These are phyloP conservation scores for Salix koriyanagi DNA, from an alignment of 345 rosid genomes.

Conservation along the genomic window DNA sequence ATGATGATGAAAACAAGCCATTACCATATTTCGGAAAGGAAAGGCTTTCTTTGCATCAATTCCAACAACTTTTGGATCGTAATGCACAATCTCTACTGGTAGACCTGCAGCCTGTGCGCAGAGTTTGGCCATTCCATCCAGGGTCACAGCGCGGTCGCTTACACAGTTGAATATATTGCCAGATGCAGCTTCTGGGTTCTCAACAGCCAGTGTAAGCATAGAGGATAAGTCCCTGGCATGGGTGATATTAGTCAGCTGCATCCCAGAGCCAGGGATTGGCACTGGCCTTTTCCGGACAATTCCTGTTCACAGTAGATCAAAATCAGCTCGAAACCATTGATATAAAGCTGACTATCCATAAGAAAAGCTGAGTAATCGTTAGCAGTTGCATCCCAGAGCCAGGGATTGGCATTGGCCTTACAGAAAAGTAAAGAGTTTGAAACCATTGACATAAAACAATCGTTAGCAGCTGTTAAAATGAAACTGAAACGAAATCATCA, in stretches of 20 bases:
- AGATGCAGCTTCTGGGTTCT: constrained; percentile 65
- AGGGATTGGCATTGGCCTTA: constrained; percentile 80
- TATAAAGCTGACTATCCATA: not conserved
- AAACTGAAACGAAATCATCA: not conserved
- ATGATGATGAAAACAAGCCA: not conserved
- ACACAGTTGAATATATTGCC: constrained; percentile 80
- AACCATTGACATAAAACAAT: not conserved
- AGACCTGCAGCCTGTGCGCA: constrained; percentile 86
- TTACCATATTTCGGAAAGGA: constrained; percentile 90
- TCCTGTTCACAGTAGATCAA: constrained; percentile 36
- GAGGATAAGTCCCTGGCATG: constrained; percentile 86
- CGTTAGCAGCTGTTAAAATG: not conserved
- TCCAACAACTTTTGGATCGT: constrained; percentile 80
- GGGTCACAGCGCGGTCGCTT: constrained; percentile 83
- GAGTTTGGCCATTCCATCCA: constrained; percentile 90
- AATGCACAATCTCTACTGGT: constrained; percentile 71
- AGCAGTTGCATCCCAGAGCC: constrained; percentile 84
- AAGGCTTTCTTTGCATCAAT: constrained; percentile 89
- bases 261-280: constrained; percentile 90
- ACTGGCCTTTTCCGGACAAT: constrained; percentile 81
- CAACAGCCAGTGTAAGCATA: constrained; percentile 72
- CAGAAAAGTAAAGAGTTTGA: no score
- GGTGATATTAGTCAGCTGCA: constrained; percentile 80
- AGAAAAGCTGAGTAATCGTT: no score
- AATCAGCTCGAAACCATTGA: not conserved